phyloP scores from a whole-genome alignment of 1,284 basidiomycete genomes.

The Boletus sp. region DNA sequence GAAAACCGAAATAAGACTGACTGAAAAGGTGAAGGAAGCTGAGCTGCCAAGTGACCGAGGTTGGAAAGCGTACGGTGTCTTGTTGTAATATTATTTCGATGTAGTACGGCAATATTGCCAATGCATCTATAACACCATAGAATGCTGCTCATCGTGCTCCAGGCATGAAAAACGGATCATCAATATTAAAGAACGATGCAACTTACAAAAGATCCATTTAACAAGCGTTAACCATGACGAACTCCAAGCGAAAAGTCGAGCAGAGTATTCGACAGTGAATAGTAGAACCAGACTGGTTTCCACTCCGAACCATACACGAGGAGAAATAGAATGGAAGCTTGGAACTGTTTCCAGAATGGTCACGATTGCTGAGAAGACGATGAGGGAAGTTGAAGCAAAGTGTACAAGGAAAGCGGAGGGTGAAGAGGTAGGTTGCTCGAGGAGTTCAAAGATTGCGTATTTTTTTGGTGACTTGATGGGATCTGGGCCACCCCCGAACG shows the following conservation, averaged over 20 bases:
- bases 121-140: constrained; percentile 79
- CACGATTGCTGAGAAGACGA: constrained; percentile 69
- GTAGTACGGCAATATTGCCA: constrained; percentile 85
- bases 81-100: constrained; percentile 78
- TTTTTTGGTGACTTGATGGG: constrained; percentile 54
- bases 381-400: constrained; percentile 58
- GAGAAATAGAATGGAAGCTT: constrained; percentile 67
- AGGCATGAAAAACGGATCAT: constrained; percentile 7
- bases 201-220: constrained; percentile 68
- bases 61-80: constrained; percentile 62
- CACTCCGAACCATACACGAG: constrained; percentile 77
- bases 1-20: constrained; percentile 85
- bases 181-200: neutral
- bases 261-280: constrained; percentile 78
- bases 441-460: constrained; percentile 52
- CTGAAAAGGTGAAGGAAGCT: constrained; percentile 34
- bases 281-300: constrained; percentile 75
- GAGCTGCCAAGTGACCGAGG: neutral
- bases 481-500: constrained; percentile 36
- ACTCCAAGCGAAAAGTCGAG: constrained; percentile 63
- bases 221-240: constrained; percentile 54
- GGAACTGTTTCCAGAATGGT: constrained; percentile 85
- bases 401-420: constrained; percentile 63
- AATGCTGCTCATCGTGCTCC: constrained; percentile 50
- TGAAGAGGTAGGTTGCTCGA: constrained; percentile 69